These are phyloP conservation scores for Leptographium galeiforme DNA, from an alignment of 2,329 filamentous ascomycete species.

Conservation along the genomic window DNA sequence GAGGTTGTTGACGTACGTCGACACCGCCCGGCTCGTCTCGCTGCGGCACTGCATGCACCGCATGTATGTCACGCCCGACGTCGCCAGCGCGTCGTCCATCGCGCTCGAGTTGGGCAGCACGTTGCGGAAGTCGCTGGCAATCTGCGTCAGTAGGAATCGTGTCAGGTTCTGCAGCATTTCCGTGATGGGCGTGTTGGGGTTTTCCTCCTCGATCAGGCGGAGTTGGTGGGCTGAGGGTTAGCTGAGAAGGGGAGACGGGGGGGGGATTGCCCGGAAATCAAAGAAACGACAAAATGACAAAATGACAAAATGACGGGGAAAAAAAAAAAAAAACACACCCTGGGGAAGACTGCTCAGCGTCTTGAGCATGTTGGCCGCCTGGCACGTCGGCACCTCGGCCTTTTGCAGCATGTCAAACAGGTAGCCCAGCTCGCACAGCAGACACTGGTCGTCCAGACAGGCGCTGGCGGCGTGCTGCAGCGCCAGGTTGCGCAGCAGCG, in stretches of 20 bases:
- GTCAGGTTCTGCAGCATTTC: constrained; percentile 77
- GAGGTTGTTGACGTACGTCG: constrained; percentile 73
- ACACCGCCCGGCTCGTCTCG: constrained; percentile 68
- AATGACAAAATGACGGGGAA: no score
- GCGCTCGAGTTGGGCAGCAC: constrained; percentile 47
- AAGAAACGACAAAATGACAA: no score
- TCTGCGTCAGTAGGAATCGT: constrained; percentile 71
- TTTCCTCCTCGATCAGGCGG: constrained; percentile 73
- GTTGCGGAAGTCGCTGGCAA: constrained; percentile 61
- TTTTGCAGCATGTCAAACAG: constrained; percentile 98
- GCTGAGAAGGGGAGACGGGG: not conserved
- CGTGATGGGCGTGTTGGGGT: constrained; percentile 58
- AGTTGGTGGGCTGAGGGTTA: constrained; percentile 46
- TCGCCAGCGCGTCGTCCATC: constrained; percentile 62
- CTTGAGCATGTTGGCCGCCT: constrained; percentile 89
- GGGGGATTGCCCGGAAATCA: no score
- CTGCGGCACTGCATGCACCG: constrained; percentile 77
- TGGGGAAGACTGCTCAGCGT: constrained; percentile 75
- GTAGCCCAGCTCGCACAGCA: constrained; percentile 89
- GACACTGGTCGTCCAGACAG: constrained; percentile 69
- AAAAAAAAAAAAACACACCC: constrained; percentile 26
- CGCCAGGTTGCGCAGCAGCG: constrained; percentile 73
- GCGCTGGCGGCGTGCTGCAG: constrained; percentile 78
- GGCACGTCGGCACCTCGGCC: constrained; percentile 83
- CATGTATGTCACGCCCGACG: constrained; percentile 59